Evolutionary conservation across 2,329 filamentous ascomycete species (phyloP), one percentile per base, ranked within the genome.

Genomic region (Neospermospora avenae): DNA sequence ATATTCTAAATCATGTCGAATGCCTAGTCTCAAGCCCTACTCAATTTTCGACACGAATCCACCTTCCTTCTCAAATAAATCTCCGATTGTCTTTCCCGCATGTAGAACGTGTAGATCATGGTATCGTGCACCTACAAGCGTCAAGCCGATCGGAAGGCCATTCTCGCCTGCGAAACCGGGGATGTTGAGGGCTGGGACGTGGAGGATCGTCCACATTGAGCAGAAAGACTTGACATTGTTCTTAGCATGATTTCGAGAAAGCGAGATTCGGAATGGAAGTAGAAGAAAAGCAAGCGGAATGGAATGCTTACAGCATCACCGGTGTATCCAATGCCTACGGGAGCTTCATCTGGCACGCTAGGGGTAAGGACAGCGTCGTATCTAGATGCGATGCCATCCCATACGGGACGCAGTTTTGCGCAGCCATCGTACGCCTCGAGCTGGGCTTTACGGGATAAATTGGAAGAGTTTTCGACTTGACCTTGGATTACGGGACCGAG

Each of bases 121-220:
- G 62, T 78, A 82, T 22, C 80, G 71, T 1, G 77, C 74, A 0
- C 75, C 76, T 0, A 84, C 78, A 1, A 84, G 67, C 0, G 80
- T 82, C 20, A 85, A 65, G 0, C 86, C 86, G 39, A 89, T 77
- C 0, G 86, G 86, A 77, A 89, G 72, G 0, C 76, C 78, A 60
- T 81, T 77, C 31, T 75, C 75, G 0, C 86, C 85, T 35, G 76
- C 72, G 64, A 89, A 88, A 0, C 84, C 85, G 0, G 85, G 84
- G 0, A 89, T 71, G 61, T 88, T 88, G n/a, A 88, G 72, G 0
- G 84, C 82, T 0, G 86, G 86, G 0, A 78, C 81, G 62, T 89
- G 85, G 14, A 88, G 72, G 11, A 69, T 67, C 6, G 73, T 74
- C 66, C 68, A 70, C 55, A 68, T 65, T 1, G 62, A 71, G 42